phyloP scores from a whole-genome alignment of 2,329 filamentous ascomycete genomes.

The Beauveria asiatica region DNA sequence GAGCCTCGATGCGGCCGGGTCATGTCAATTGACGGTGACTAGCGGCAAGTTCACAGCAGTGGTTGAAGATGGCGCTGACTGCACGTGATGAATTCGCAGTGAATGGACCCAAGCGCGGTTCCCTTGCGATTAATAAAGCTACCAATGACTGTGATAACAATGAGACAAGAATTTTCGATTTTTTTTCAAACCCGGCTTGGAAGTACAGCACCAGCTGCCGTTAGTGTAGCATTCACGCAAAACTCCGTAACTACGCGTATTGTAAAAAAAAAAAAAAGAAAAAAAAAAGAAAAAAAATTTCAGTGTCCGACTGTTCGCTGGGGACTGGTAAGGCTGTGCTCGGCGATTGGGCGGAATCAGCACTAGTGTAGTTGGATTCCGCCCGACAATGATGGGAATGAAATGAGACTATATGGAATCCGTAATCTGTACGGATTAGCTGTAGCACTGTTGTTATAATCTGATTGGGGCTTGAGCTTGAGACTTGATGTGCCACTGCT shows the following conservation, averaged over 20 bases:
- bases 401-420: too few relatives aligned
- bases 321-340: background rate
- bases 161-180: too few relatives aligned
- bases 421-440: too few relatives aligned
- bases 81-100: background rate
- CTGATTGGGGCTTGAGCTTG: background rate
- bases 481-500: background rate
- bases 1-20: background rate
- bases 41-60: background rate
- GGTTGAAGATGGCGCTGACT: background rate
- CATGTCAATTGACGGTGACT: background rate
- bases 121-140: background rate
- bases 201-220: too few relatives aligned
- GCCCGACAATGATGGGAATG: background rate
- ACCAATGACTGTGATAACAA: background rate
- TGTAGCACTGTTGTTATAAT: background rate
- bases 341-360: background rate
- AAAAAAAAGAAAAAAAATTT: too few relatives aligned
- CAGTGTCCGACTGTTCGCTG: too few relatives aligned
- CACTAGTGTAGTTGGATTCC: background rate
- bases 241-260: too few relatives aligned
- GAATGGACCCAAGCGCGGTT: background rate
- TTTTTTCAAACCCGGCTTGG: too few relatives aligned
- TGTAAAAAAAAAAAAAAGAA: too few relatives aligned
- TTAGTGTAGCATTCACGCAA: too few relatives aligned